Conservation (phyloP, 768 basidiomycete genomes). For the Naganishia vaughanmartiniae region DNA sequence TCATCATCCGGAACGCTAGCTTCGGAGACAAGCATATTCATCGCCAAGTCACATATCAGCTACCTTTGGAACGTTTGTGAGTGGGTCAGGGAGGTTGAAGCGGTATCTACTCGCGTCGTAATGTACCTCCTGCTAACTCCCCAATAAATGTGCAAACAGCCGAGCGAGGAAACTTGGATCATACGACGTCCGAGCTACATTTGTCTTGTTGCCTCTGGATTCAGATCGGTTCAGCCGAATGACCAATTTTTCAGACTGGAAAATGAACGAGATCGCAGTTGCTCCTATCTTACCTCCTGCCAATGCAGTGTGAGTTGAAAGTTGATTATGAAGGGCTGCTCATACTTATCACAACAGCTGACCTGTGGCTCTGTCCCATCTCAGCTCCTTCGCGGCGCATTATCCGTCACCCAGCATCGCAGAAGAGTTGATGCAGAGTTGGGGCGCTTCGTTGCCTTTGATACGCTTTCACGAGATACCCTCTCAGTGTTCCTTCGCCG, state of each 20-base stretch:
- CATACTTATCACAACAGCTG: neutral
- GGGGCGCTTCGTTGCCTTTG: neutral
- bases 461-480: neutral
- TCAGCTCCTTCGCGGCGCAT: neutral
- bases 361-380: neutral
- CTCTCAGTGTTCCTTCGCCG: neutral
- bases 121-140: neutral
- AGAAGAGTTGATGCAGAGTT: neutral
- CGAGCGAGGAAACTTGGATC: neutral
- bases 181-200: slow-evolving; percentile 7
- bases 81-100: neutral
- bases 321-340: neutral
- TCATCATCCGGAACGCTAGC: slow-evolving; percentile 11
- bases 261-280: neutral
- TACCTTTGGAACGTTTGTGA: slow-evolving; percentile 14
- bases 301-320: neutral
- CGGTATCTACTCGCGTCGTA: neutral
- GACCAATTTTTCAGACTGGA: neutral
- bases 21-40: slow-evolving; percentile 1
- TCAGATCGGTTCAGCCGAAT: neutral
- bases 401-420: neutral
- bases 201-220: neutral
- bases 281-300: neutral
- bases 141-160: neutral
- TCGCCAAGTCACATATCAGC: slow-evolving; percentile 5